Percentiles rank a stretch among this genome's conserved stretches.
Conservation (phyloP, 495 filamentous ascomycete genomes). For the Lindgomyces ingoldianus region DNA sequence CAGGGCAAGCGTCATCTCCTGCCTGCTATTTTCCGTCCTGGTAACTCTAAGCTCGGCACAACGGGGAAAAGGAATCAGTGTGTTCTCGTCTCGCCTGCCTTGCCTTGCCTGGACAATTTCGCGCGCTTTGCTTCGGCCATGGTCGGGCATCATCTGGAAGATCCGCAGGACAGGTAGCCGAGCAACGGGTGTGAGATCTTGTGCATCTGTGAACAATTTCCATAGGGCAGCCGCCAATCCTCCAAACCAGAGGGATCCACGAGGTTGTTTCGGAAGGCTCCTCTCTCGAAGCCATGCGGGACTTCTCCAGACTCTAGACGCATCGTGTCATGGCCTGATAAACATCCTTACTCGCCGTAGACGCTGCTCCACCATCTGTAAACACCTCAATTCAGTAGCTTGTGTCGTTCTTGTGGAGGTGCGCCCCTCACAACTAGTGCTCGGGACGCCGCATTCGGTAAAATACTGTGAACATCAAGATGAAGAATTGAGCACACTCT, state of each 20-base stretch:
- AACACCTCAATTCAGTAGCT: slow-evolving; percentile 4
- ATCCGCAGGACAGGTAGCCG: slow-evolving; percentile 14
- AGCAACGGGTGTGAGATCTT: slow-evolving; percentile 3
- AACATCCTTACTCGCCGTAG: neutral
- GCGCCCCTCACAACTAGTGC: neutral
- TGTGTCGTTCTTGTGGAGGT: slow-evolving; percentile 2
- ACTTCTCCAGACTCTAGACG: neutral
- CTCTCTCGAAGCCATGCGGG: neutral
- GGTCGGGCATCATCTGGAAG: neutral
- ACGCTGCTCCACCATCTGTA: neutral
- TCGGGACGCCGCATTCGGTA: neutral
- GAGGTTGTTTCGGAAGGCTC: neutral
- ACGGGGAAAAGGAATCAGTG: slow-evolving; percentile 3
- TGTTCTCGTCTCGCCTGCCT: neutral
- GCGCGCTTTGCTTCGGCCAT: slow-evolving; percentile 30
- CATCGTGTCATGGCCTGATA: neutral
- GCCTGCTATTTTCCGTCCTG: slow-evolving; percentile 14
- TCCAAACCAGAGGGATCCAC: neutral
- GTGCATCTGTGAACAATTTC: neutral
- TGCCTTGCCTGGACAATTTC: neutral
- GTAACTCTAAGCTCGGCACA: slow-evolving; percentile 22
- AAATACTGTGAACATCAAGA: neutral
- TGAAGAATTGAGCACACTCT: neutral
- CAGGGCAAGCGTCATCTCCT: neutral
- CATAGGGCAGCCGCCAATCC: neutral